A percentile compares a stretch with the other conserved stretches of the same genome.
Conservation (phyloP, 2,329 filamentous ascomycete genomes). For the Dothideomycetes sp. region DNA sequence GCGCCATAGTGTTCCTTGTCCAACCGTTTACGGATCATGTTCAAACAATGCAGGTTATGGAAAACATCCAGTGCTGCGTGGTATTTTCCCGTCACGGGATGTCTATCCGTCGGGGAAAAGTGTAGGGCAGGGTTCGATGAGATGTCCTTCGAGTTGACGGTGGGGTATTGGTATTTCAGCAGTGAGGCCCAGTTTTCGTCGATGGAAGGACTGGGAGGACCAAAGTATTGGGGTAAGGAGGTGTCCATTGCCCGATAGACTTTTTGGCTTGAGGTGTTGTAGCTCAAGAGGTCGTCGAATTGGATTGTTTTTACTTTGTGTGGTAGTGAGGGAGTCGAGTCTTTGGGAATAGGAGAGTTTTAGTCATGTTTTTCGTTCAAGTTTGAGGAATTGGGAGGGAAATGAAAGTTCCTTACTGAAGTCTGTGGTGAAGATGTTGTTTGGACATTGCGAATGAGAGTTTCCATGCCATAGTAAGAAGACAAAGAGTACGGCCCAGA, state of each 20-base stretch:
- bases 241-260: neutral
- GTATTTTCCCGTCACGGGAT: neutral
- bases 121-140: neutral
- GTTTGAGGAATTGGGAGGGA: too few species aligned
- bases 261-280: neutral
- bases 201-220: neutral
- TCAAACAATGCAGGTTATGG: neutral
- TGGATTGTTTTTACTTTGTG: neutral
- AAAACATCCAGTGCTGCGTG: constrained; percentile 1
- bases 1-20: constrained; percentile 1
- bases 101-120: neutral
- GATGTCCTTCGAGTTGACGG: neutral
- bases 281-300: neutral
- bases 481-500: too few species aligned
- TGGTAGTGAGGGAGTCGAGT: neutral
- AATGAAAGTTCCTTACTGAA: too few species aligned
- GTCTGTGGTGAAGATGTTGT: too few species aligned
- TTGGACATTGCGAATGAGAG: too few species aligned
- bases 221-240: neutral
- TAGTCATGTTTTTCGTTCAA: too few species aligned
- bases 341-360: too few species aligned
- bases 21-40: neutral
- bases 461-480: too few species aligned
- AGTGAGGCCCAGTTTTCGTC: neutral
- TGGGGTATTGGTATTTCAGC: neutral